phyloP scores from a whole-genome alignment of 129 eudicot genomes.

The Cynara cardunculus region DNA sequence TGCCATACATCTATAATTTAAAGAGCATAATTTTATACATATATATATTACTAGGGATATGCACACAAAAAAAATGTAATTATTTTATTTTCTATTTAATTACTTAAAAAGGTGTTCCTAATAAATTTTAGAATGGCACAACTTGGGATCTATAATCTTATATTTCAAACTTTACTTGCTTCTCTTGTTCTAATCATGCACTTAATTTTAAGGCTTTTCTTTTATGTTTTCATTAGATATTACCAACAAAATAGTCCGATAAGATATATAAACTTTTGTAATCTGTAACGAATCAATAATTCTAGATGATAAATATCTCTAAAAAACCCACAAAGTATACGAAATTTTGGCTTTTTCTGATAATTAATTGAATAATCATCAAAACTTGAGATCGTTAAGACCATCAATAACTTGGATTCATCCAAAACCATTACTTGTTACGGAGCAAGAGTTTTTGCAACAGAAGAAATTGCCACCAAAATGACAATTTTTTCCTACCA shows the following conservation, averaged over 20 bases:
- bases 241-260: slow-evolving; percentile 20
- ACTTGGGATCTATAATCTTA: slow-evolving; percentile 16
- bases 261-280: background rate
- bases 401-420: no score
- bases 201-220: background rate
- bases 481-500: background rate
- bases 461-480: background rate
- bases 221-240: slow-evolving; percentile 16
- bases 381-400: background rate
- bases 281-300: background rate
- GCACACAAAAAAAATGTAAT: background rate
- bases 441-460: no score
- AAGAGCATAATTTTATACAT: slow-evolving; percentile 1
- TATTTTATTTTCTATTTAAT: background rate
- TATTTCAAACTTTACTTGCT: slow-evolving; percentile 13
- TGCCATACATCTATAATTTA: slow-evolving; percentile 7
- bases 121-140: slow-evolving; percentile 37
- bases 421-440: no score
- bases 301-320: background rate
- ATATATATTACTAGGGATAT: slow-evolving; percentile 26
- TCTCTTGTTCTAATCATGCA: slow-evolving; percentile 17
- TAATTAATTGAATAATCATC: background rate
- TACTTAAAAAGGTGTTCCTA: slow-evolving; percentile 4
- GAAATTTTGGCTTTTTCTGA: background rate
- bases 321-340: background rate